A percentile compares a stretch with the other conserved stretches of the same genome.
Conservation (phyloP, 768 basidiomycete genomes). For the Brasilioporus rufonigricans region DNA sequence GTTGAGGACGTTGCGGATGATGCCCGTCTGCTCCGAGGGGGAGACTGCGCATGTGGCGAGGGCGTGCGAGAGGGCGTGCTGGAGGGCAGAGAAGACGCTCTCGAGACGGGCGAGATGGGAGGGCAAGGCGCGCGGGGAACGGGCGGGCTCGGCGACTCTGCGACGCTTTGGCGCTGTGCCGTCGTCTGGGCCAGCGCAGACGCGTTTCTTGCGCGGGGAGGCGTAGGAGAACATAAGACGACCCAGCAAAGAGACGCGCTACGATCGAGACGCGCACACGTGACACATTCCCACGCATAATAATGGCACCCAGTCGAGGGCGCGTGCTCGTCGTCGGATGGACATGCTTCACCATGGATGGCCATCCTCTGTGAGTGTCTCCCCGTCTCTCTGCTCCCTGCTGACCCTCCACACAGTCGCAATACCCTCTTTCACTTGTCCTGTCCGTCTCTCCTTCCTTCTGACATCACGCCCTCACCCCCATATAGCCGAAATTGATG, state of each 20-base stretch:
- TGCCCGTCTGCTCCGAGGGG: slow-evolving; percentile 71
- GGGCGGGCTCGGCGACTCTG: slow-evolving; percentile 54
- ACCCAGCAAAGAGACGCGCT: neutral
- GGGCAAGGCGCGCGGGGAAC: slow-evolving; percentile 42
- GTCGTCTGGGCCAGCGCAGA: slow-evolving; percentile 47
- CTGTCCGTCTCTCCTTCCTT: neutral
- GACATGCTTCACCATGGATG: slow-evolving; percentile 11
- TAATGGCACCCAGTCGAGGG: too few species aligned
- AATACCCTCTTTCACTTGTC: neutral
- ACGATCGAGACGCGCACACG: slow-evolving; percentile 22
- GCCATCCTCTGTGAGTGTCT: slow-evolving; percentile 15
- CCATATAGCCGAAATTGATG: slow-evolving; percentile 30
- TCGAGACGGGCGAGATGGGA: slow-evolving; percentile 58
- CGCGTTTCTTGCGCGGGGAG: slow-evolving; percentile 68
- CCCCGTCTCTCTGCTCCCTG: fast-evolving
- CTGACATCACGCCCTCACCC: neutral
- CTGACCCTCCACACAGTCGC: slow-evolving; percentile 4
- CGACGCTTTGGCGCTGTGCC: slow-evolving; percentile 66
- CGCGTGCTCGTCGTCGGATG: neutral
- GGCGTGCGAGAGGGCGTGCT: slow-evolving; percentile 82
- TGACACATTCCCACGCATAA: slow-evolving; percentile 24
- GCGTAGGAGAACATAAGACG: slow-evolving; percentile 13
- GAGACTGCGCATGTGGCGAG: slow-evolving; percentile 80
- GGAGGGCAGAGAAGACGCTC: slow-evolving; percentile 64
- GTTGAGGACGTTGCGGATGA: slow-evolving; percentile 76